Percentiles rank a stretch among this genome's conserved stretches.
phyloP scores from a whole-genome alignment of 257 asterid species.

The Solanum sejunctum region DNA sequence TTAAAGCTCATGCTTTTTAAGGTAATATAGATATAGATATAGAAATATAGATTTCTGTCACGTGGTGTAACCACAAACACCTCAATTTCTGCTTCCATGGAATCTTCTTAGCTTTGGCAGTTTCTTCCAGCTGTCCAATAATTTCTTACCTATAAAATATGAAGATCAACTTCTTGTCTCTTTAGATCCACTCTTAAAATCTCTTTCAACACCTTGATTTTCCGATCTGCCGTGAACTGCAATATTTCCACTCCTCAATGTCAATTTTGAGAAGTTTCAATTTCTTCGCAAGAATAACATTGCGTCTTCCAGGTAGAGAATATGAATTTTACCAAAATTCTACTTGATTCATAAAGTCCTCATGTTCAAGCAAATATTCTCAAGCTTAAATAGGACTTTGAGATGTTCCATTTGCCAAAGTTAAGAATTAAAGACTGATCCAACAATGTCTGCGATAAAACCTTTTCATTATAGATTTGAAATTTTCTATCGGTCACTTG shows the following conservation, averaged over 20 bases:
- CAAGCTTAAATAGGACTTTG: not conserved
- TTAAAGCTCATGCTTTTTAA: too few relatives aligned
- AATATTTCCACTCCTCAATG: not conserved
- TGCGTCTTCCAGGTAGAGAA: not conserved
- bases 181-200: not conserved
- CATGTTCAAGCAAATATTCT: not conserved
- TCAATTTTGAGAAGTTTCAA: not conserved
- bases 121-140: not conserved
- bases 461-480: not conserved
- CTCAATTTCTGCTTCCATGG: not conserved
- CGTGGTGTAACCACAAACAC: not conserved
- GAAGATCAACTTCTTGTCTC: not conserved
- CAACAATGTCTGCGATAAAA: not conserved
- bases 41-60: not conserved
- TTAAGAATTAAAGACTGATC: not conserved
- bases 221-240: not conserved
- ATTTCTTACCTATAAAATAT: not conserved
- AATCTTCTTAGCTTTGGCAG: not conserved
- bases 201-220: not conserved
- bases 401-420: not conserved
- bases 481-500: not conserved
- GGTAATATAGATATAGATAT: too few relatives aligned
- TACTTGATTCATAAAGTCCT: not conserved
- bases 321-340: not conserved
- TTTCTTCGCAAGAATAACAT: not conserved